These are phyloP conservation scores for Nothopassalora personata DNA, from an alignment of 2,329 filamentous ascomycete genomes.

Conservation along the genomic window DNA sequence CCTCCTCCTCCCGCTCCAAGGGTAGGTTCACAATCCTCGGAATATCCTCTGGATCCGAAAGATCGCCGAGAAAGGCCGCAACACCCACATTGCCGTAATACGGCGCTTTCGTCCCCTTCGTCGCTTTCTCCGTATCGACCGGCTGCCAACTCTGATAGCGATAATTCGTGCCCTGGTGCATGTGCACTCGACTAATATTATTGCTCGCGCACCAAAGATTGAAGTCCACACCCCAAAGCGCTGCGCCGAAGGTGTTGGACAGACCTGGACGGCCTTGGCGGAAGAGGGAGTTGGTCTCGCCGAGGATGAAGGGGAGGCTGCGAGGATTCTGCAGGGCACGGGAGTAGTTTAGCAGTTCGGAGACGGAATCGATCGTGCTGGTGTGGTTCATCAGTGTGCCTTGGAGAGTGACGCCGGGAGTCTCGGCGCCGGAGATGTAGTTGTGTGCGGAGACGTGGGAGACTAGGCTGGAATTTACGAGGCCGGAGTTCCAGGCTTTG, in stretches of 20 bases:
- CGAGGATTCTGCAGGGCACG: constrained; percentile 36
- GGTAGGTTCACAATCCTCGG: constrained; percentile 46
- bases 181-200: constrained; percentile 54
- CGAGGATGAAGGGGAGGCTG: constrained; percentile 50
- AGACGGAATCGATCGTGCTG: constrained; percentile 46
- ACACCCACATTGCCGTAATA: constrained; percentile 60
- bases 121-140: constrained; percentile 45
- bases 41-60: constrained; percentile 26
- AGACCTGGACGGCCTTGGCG: constrained; percentile 57
- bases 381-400: constrained; percentile 61
- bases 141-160: constrained; percentile 60
- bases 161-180: constrained; percentile 62
- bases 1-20: constrained; percentile 38
- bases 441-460: constrained; percentile 49
- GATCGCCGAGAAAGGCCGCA: constrained; percentile 50
- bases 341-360: constrained; percentile 47
- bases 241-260: constrained; percentile 61
- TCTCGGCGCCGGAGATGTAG: constrained; percentile 57
- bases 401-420: constrained; percentile 58
- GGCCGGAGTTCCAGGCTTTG: constrained; percentile 49
- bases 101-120: constrained; percentile 55
- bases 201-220: constrained; percentile 53
- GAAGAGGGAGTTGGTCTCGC: constrained; percentile 59
- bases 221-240: constrained; percentile 61
- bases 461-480: constrained; percentile 49